phyloP scores from a whole-genome alignment of 257 asterid genomes.

The Nicotiana tomentosiformis region DNA sequence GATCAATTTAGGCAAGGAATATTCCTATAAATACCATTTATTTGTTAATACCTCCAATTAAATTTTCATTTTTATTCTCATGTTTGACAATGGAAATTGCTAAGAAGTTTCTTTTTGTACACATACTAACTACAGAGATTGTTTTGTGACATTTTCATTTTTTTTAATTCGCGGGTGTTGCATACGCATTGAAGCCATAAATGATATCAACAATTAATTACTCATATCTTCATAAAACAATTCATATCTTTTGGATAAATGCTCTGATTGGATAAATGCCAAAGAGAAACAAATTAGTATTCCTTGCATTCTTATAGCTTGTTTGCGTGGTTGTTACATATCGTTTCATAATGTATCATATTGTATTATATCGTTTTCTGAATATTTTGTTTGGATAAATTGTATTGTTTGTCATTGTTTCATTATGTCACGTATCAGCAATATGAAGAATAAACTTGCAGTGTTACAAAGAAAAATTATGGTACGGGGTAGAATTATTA shows the following conservation, averaged over 20 bases:
- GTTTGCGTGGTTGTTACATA: too few relatives aligned
- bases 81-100: neutral
- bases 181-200: neutral
- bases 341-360: too few relatives aligned
- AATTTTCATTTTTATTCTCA: neutral
- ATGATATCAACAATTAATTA: neutral
- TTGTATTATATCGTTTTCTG: too few relatives aligned
- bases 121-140: neutral
- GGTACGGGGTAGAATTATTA: too few relatives aligned
- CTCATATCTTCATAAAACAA: too few relatives aligned
- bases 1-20: neutral
- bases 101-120: neutral
- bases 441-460: too few relatives aligned
- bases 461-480: too few relatives aligned
- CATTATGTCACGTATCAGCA: too few relatives aligned
- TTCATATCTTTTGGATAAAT: too few relatives aligned
- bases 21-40: neutral
- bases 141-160: neutral
- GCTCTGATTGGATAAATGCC: neutral
- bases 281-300: neutral
- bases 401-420: too few relatives aligned
- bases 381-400: too few relatives aligned
- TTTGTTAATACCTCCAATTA: neutral
- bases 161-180: neutral
- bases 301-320: too few relatives aligned